Evolutionary conservation across 306 rosid species (phyloP).

Genomic region (Benincasa hispida): DNA sequence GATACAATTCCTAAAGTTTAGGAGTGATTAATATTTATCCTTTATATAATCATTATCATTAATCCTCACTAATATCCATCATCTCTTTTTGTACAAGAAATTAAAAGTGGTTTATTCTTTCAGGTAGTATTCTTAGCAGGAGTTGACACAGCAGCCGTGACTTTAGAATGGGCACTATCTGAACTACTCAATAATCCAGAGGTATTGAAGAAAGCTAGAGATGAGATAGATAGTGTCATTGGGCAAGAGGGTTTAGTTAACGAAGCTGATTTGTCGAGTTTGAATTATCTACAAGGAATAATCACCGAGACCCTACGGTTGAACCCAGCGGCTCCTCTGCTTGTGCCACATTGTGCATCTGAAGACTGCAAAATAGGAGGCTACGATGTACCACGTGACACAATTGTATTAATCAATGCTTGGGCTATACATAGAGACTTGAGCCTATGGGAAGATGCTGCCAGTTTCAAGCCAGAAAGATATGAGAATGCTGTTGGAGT

Average conservation of each 20-base stretch:
- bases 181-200: not conserved
- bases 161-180: not conserved
- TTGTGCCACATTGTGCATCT: not conserved
- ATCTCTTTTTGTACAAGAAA: too few relatives aligned
- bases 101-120: too few relatives aligned
- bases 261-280: not conserved
- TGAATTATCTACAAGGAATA: not conserved
- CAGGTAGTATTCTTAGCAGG: not conserved
- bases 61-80: too few relatives aligned
- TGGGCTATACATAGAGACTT: not conserved
- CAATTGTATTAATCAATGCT: not conserved
- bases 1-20: too few relatives aligned
- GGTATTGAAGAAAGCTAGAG: not conserved
- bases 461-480: not conserved
- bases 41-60: too few relatives aligned
- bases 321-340: not conserved
- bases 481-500: not conserved
- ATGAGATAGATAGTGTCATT: not conserved
- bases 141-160: not conserved
- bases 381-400: not conserved
- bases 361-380: not conserved
- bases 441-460: not conserved
- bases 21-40: too few relatives aligned
- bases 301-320: not conserved
- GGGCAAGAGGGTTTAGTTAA: not conserved